Evolutionary conservation across 73 alveolate genomes (phyloP).

Genomic region (Paramecium pentaurelia): DNA sequence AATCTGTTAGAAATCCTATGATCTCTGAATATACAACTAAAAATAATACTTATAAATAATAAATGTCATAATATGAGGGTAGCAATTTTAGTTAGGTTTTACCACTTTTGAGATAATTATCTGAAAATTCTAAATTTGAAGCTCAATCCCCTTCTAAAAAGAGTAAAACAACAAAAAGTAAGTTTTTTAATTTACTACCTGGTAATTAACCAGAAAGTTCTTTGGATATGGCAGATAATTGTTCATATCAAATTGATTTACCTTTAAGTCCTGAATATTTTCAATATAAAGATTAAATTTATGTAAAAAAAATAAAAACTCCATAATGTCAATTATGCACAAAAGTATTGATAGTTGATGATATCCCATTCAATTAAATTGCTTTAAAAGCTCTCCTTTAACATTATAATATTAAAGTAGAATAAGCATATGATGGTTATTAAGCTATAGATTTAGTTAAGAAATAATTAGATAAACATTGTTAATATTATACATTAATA

Average conservation of each 20-base stretch:
- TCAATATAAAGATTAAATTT: background rate
- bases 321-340: background rate
- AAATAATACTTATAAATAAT: background rate
- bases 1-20: constrained; percentile 25
- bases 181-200: background rate
- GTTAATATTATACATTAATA: background rate
- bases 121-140: background rate
- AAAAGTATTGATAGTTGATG: constrained; percentile 18
- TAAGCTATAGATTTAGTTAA: constrained; percentile 1
- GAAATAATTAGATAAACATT: background rate
- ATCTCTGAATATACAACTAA: background rate
- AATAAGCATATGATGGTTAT: constrained; percentile 29
- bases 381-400: background rate
- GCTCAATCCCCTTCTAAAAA: background rate
- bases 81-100: background rate
- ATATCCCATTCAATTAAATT: background rate
- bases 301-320: background rate
- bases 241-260: background rate
- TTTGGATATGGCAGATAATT: background rate
- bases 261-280: background rate
- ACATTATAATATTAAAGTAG: background rate
- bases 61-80: background rate
- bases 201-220: background rate
- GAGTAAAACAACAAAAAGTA: background rate
- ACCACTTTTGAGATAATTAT: background rate